Evolutionary conservation across 2,329 filamentous ascomycete species (phyloP).

Genomic region (Fusarium domesticum): DNA sequence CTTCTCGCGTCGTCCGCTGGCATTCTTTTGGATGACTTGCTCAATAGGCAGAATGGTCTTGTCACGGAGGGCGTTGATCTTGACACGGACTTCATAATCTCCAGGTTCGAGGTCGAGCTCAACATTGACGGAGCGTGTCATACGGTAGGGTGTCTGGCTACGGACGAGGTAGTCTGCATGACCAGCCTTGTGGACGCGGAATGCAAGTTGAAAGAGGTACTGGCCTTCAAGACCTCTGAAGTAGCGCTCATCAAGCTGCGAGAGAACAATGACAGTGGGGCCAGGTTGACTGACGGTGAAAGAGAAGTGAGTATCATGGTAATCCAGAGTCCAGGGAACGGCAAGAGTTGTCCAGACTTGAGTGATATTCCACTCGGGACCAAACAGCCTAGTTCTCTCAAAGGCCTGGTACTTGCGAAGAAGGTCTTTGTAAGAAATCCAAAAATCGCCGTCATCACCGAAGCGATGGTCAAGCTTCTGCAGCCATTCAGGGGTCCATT

Average conservation of each 20-base stretch:
- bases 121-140: slow-evolving; percentile 72
- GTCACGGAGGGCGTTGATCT: slow-evolving; percentile 65
- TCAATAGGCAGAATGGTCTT: slow-evolving; percentile 53
- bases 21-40: slow-evolving; percentile 64
- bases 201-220: slow-evolving; percentile 52
- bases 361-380: slow-evolving; percentile 50
- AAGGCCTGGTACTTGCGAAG: slow-evolving; percentile 58
- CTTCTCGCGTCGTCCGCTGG: slow-evolving; percentile 65
- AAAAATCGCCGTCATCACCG: slow-evolving; percentile 69
- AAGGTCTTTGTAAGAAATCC: slow-evolving; percentile 58
- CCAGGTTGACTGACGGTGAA: slow-evolving; percentile 48
- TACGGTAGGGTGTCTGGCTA: slow-evolving; percentile 53
- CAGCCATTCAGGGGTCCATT: slow-evolving; percentile 82
- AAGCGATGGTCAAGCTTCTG: slow-evolving; percentile 69
- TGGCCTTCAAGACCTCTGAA: slow-evolving; percentile 56
- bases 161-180: slow-evolving; percentile 54
- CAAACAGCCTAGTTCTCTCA: slow-evolving; percentile 57
- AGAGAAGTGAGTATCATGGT: slow-evolving; percentile 52
- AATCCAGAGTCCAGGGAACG: slow-evolving; percentile 56
- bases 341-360: slow-evolving; percentile 49
- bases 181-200: slow-evolving; percentile 50
- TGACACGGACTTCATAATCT: slow-evolving; percentile 72
- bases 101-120: slow-evolving; percentile 74
- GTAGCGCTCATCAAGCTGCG: slow-evolving; percentile 57
- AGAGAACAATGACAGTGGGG: slow-evolving; percentile 53